These are phyloP conservation scores for Termitomyces sp. DNA, from an alignment of 1,284 basidiomycete genomes.

Conservation along the genomic window DNA sequence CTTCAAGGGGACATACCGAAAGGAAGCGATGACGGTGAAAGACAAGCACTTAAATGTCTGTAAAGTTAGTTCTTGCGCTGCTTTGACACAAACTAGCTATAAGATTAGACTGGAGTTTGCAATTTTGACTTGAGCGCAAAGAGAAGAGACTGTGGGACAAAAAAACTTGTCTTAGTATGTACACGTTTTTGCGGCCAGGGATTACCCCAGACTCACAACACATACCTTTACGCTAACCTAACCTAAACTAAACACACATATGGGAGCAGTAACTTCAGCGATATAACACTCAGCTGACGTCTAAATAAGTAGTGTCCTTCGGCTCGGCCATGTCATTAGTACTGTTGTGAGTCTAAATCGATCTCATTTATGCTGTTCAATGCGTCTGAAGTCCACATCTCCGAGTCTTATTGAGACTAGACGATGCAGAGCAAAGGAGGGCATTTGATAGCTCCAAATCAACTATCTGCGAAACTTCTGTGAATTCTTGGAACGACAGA, in stretches of 20 bases:
- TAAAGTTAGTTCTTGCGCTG: conserved; percentile 38
- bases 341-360: too few species aligned
- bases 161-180: not conserved
- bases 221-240: too few species aligned
- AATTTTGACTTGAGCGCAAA: too few species aligned
- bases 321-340: not conserved
- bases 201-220: too few species aligned
- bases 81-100: conserved; percentile 48
- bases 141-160: conserved; percentile 16
- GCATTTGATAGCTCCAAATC: not conserved
- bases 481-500: not conserved
- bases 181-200: too few species aligned
- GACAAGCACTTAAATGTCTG: conserved; percentile 49
- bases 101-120: too few species aligned
- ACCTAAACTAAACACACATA: too few species aligned
- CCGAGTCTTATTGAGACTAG: not conserved
- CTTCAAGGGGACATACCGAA: conserved; percentile 1
- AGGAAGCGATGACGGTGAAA: conserved; percentile 16
- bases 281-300: not conserved
- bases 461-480: not conserved
- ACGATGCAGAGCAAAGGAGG: not conserved
- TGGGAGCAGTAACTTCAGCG: not conserved
- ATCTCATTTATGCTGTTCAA: not conserved
- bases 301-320: not conserved
- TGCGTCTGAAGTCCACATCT: not conserved